Conservation (phyloP, 2,329 filamentous ascomycete genomes). For the Thielaviopsis punctulata region DNA sequence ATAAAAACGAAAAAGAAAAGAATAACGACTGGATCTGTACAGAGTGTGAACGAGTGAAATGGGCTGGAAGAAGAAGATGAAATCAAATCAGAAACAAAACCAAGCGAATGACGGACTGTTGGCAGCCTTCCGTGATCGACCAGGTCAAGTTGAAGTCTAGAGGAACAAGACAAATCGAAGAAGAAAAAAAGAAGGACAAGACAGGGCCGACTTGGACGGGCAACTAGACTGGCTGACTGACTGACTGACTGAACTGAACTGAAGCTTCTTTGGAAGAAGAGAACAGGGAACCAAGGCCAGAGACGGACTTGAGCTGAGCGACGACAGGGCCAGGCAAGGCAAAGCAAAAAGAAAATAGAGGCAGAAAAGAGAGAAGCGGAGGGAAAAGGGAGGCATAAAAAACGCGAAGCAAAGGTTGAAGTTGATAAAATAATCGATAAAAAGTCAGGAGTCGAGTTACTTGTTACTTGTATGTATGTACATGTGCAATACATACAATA, state of each 20-base stretch:
- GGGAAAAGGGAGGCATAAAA: neutral
- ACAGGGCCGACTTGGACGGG: neutral
- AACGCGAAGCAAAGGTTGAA: neutral
- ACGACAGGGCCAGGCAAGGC: slow-evolving; percentile 1
- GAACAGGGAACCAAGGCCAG: no score
- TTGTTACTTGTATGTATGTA: neutral
- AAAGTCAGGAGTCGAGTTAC: neutral
- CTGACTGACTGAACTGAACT: neutral
- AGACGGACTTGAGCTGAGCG: neutral
- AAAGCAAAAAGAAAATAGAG: slow-evolving; percentile 2
- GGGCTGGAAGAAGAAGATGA: neutral
- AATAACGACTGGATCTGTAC: neutral
- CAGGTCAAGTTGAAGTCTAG: neutral
- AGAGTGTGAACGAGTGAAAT: neutral
- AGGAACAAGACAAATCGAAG: no score
- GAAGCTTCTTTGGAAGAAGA: no score
- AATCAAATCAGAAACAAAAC: neutral
- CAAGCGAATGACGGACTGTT: slow-evolving; percentile 3
- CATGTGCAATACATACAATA: no score
- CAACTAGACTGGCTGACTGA: neutral
- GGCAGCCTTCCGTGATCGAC: neutral
- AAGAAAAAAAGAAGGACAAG: no score
- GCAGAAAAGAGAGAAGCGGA: slow-evolving; percentile 3
- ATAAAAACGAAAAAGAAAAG: neutral
- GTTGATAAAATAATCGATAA: neutral